Evolutionary conservation across 345 rosid species (phyloP), one percentile per base, ranked within the genome.

Genomic region (Punica granatum): DNA sequence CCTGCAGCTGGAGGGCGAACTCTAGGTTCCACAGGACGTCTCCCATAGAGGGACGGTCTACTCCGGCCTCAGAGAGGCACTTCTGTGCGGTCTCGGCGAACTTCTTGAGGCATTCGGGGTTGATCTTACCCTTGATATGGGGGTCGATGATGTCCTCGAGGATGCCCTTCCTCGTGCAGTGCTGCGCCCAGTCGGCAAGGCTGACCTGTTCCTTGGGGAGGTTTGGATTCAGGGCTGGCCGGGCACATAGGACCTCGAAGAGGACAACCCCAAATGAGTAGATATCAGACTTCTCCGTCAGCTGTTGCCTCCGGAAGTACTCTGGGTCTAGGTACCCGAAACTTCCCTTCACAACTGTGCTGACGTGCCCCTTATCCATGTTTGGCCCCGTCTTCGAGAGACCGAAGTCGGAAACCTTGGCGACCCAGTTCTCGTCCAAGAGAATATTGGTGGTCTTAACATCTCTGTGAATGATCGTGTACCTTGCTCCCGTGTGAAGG

Each of bases 361-460:
- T 88, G 18, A 91, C 98, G 67, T 88, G 98, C 12, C 90, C 96
- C 11, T 84, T 79, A n/a, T 86, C 84, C 85, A 86, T 84, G 70
- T 88, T 74, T 1, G 96, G 90, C 60, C 96, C 94, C 0, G 88
- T 90, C 79, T 93, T 87, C 0, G 90, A 89, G 7, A 93, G 75
- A 48, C 96, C 96, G 16, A 93, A 93, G 71, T 91, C 96, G 0
- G 96, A 93, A 44, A 87, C 96, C 66, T 93, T 87, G 0, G 98
- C 97, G 9, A 86, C 89, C 88, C 87, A 85, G 19, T 94, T 88
- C 73, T 88, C 92, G 34, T 94, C 95, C 28, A 91, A 30, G 9
- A 89, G 84, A 56, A 89, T 91, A 82, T 94, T 91, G n/a, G 97
- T 88, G 15, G 96, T 87, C 78, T 93, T 93, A 1, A 94, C 97